These are phyloP conservation scores for Candida xiaguanensis DNA, from an alignment of 805 yeast species.

Conservation along the genomic window DNA sequence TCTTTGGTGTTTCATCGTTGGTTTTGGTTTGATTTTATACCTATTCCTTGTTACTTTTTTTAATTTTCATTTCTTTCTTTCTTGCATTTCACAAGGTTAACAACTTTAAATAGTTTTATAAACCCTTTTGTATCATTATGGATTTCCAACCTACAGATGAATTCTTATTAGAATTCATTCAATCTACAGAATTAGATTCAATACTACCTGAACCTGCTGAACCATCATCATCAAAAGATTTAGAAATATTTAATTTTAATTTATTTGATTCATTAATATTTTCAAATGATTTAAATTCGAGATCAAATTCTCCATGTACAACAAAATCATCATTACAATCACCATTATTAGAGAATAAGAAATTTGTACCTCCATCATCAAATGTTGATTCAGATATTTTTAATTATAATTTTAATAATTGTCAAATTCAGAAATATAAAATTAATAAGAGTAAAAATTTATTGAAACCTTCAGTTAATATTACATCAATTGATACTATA, in stretches of 20 bases:
- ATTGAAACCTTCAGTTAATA: slow-evolving; percentile 8
- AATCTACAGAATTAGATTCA: neutral
- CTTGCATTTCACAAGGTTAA: no score
- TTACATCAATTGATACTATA: slow-evolving; percentile 7
- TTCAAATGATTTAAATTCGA: no score
- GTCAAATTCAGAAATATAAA: neutral
- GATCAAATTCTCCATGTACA: no score
- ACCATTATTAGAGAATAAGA: slow-evolving; percentile 3
- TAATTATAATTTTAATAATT: slow-evolving; percentile 1
- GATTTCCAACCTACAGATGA: neutral
- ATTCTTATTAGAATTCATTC: neutral
- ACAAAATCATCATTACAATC: neutral
- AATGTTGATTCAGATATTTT: slow-evolving; percentile 5
- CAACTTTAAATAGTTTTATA: neutral
- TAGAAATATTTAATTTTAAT: no score
- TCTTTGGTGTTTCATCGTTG: no score
- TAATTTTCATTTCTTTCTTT: no score
- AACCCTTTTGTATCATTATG: neutral
- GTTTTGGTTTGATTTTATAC: no score
- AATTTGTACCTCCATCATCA: neutral
- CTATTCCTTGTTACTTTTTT: no score
- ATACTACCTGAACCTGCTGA: neutral
- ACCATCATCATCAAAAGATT: neutral
- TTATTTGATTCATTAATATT: no score
- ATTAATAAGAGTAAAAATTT: slow-evolving; percentile 8